Base-by-base conservation (phyloP, 1,284 basidiomycete species). In the Sanghuangporus weigelae region DNA sequence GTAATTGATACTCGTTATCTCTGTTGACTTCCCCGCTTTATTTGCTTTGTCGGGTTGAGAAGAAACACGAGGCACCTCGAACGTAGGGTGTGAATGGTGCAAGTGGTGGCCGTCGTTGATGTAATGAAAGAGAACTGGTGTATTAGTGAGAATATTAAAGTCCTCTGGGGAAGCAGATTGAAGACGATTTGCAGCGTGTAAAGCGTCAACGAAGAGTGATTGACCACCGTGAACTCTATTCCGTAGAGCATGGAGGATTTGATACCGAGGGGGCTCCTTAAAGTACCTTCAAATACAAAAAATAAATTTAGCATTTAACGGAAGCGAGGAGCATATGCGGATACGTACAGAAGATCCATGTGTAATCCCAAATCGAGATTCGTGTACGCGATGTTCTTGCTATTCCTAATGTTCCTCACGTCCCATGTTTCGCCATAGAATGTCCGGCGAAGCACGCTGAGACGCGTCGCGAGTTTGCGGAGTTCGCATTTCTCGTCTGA, bases 391-490 rank as follows among this genome's bases (percentile, higher is more conserved):
- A 99, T 94, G 75, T 99, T 99, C 68, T 83, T 85, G 68, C 90
- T 92, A 63, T 91, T 80, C 54, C 76, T 76, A 50, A 92, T 72
- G 67, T 87, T 92, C 74, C 87, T 85, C 21, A 99, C 96, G 74
- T 98, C 88, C 94, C 95, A 99, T 0, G 91, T 77, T 63, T 83
- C 78, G 1, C 96, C 96, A 71, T 99, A 99, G 74, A 98, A 96
- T 10, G 96, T 98, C 61, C 84, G 79, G 39, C 95, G 80, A 31
- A 98, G 79, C 68, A 92, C 84, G 12, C 93, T 90, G 68, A 97
- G 88, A 35, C 72, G 73, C 26, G 79, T 76, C 0, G 85, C 90
- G 0, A 96, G 79, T n/a, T 68, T 76, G 6, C 83, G 79, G 40
- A 94, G 73, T 72, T 89, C 87, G 71, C 92, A 92, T 1, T 74